Evolutionary conservation across 768 basidiomycete species (phyloP).

Genomic region (Leucocoprinus birnbaumii): DNA sequence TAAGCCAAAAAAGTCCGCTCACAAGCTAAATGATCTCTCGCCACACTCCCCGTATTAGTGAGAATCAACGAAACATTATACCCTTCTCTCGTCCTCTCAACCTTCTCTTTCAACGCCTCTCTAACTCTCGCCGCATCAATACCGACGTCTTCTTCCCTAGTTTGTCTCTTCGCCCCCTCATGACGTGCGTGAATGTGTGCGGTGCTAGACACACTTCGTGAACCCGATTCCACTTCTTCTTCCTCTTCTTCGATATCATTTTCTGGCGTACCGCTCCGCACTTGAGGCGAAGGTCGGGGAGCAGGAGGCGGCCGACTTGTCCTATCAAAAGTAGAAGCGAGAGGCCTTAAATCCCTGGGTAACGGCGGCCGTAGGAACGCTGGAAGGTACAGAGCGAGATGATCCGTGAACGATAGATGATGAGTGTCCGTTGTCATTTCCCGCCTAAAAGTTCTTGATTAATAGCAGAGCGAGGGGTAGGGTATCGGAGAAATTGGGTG

Average conservation of each 20-base stretch:
- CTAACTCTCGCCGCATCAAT: neutral
- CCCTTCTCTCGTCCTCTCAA: slow-evolving; percentile 7
- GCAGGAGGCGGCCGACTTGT: neutral
- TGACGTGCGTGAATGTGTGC: too few species aligned
- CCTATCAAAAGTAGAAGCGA: neutral
- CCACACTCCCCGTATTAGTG: slow-evolving; percentile 50
- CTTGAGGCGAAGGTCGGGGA: neutral
- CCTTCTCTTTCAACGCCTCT: neutral
- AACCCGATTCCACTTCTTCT: too few species aligned
- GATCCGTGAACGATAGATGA: slow-evolving; percentile 3
- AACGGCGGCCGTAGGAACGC: neutral
- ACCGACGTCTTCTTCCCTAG: neutral
- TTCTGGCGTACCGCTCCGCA: too few species aligned
- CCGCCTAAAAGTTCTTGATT: too few species aligned
- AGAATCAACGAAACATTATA: slow-evolving; percentile 22
- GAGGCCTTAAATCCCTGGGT: slow-evolving; percentile 3
- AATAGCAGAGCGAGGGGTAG: neutral
- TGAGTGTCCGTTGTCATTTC: neutral
- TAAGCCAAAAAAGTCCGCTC: slow-evolving; percentile 57
- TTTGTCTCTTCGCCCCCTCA: neutral
- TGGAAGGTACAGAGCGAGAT: slow-evolving; percentile 4
- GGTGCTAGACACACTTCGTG: too few species aligned
- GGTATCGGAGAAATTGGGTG: too few species aligned
- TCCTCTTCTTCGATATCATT: too few species aligned
- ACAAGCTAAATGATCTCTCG: slow-evolving; percentile 52